Evolutionary conservation across 2,329 filamentous ascomycete genomes (phyloP).

Genomic region (Neonectria neomacrospora): DNA sequence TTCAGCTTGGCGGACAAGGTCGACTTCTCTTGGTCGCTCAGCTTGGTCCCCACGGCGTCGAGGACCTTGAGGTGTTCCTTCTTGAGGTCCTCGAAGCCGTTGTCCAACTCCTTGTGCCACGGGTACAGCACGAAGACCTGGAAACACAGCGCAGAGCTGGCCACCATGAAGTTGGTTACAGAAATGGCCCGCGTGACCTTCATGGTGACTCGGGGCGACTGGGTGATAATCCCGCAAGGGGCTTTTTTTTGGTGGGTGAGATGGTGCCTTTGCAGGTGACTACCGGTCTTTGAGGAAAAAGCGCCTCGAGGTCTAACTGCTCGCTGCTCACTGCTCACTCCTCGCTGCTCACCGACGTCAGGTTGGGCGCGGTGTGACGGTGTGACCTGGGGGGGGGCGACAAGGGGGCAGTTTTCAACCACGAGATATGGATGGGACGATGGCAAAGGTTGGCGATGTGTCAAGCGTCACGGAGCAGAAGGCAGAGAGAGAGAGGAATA

Average conservation of each 20-base stretch:
- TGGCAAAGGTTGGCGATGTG: not conserved
- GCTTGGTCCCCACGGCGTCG: slow-evolving; percentile 44
- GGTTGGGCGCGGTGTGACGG: not conserved
- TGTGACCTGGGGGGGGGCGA: not conserved
- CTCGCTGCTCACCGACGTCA: not conserved
- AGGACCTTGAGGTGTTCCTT: slow-evolving; percentile 42
- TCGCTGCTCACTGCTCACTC: not conserved
- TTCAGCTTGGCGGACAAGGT: slow-evolving; percentile 21
- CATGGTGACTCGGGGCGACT: slow-evolving; percentile 30
- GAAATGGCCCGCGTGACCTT: slow-evolving; percentile 44
- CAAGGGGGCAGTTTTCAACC: not conserved
- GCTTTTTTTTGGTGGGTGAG: not conserved
- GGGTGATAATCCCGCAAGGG: not conserved
- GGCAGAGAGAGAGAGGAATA: not conserved
- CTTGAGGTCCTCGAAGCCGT: slow-evolving; percentile 59
- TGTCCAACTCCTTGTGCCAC: slow-evolving; percentile 74
- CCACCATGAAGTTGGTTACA: slow-evolving; percentile 67
- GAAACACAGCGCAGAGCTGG: slow-evolving; percentile 72
- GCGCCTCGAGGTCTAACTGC: not conserved
- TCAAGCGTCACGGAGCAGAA: not conserved
- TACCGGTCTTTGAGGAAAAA: not conserved
- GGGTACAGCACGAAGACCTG: slow-evolving; percentile 77
- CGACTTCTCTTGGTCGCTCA: slow-evolving; percentile 23
- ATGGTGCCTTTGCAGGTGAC: not conserved
- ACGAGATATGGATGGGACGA: not conserved